Conservation (phyloP, 164 flowering plant species). For the Pachysandra terminalis region DNA sequence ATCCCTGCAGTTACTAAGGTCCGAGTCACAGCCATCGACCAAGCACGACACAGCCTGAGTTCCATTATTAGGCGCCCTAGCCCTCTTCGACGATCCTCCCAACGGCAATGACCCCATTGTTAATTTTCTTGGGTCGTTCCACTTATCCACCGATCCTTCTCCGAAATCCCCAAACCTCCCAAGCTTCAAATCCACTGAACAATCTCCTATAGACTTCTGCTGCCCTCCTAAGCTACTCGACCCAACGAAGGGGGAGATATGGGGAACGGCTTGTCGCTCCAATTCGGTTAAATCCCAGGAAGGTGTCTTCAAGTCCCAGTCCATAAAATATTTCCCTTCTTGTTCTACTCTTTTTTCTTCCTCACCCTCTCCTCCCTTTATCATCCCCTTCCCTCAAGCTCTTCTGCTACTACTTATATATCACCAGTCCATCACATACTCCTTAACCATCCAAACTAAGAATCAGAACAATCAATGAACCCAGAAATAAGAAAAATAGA, state of each 20-base stretch:
- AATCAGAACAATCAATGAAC: slow-evolving; percentile 14
- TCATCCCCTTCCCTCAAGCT: slow-evolving; percentile 2
- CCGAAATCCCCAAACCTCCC: slow-evolving; percentile 41
- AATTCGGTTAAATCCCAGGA: slow-evolving; percentile 49
- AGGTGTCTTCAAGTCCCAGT: slow-evolving; percentile 55
- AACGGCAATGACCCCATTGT: slow-evolving; percentile 27
- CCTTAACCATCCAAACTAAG: slow-evolving; percentile 6
- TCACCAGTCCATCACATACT: slow-evolving; percentile 10
- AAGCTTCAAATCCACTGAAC: slow-evolving; percentile 61
- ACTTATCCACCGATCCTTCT: slow-evolving; percentile 17
- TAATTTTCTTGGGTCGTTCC: slow-evolving; percentile 26
- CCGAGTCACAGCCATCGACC: slow-evolving; percentile 76
- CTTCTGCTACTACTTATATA: slow-evolving; percentile 3
- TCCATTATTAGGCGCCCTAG: slow-evolving; percentile 40
- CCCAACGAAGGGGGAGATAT: slow-evolving; percentile 22
- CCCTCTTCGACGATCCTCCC: slow-evolving; percentile 53
- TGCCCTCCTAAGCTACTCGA: slow-evolving; percentile 25
- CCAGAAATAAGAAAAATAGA: neutral
- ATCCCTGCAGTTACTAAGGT: slow-evolving; percentile 74
- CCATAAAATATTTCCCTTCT: slow-evolving; percentile 32
- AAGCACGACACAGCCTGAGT: slow-evolving; percentile 45
- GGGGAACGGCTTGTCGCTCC: slow-evolving; percentile 28
- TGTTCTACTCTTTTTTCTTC: neutral
- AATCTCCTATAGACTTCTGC: slow-evolving; percentile 23
- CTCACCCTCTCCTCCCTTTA: slow-evolving; percentile 6